Evolutionary conservation across 371 early-diverging fungal species (phyloP).

Genomic region (Parasitella parasitica): DNA sequence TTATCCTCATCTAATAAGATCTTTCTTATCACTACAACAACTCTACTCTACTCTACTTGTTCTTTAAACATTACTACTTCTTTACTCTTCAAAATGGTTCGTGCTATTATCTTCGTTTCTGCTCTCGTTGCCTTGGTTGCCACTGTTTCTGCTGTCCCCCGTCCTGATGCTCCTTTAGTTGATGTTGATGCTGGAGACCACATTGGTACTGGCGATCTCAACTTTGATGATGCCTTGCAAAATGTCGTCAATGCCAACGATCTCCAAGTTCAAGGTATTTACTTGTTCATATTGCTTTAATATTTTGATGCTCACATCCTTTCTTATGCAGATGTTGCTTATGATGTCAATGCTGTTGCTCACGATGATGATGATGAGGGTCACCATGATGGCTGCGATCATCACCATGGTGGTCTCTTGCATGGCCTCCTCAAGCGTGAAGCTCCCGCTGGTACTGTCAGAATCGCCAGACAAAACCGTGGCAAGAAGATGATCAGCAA

Average conservation of each 20-base stretch:
- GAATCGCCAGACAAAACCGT: neutral
- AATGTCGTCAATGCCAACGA: neutral
- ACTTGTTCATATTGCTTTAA: no score
- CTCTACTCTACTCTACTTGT: neutral
- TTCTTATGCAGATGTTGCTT: neutral
- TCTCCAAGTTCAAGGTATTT: neutral
- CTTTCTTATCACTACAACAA: neutral
- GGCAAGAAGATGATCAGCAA: neutral
- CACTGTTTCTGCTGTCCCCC: conserved; percentile 11
- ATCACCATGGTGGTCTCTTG: neutral
- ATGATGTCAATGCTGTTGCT: neutral
- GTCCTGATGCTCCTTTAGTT: neutral
- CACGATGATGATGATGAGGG: neutral
- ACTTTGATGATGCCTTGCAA: neutral
- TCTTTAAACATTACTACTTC: neutral
- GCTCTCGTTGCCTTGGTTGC: conserved; percentile 10
- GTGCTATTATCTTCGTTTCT: conserved; percentile 14
- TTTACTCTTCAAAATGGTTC: conserved; percentile 17
- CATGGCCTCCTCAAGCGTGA: neutral
- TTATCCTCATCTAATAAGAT: neutral
- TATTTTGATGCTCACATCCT: no score
- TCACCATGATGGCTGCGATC: neutral
- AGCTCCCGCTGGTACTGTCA: neutral
- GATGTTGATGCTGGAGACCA: neutral
- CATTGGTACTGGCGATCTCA: neutral